Evolutionary conservation across 805 yeast species (phyloP).

Genomic region (Ogataea philodendri): DNA sequence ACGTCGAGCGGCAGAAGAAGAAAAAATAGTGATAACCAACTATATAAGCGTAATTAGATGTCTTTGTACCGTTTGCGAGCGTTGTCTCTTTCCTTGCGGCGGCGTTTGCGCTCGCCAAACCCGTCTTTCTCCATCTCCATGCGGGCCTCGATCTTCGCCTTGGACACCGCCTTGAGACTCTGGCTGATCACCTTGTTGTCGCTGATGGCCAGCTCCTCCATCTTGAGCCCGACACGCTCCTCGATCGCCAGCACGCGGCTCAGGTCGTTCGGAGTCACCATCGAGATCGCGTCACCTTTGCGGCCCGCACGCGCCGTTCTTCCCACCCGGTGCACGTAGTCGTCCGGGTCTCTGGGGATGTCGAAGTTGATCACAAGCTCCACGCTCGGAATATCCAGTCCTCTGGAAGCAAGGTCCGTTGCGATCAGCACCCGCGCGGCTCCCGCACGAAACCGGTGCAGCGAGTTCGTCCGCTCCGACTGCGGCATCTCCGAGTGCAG

Average conservation of each 20-base stretch:
- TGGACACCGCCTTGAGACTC: constrained; percentile 65
- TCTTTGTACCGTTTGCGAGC: too few relatives aligned
- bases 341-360: constrained; percentile 81
- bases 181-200: constrained; percentile 77
- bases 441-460: constrained; percentile 90
- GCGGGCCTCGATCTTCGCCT: constrained; percentile 84
- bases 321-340: constrained; percentile 86
- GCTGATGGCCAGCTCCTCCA: constrained; percentile 68
- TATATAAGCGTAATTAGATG: too few relatives aligned
- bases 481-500: constrained; percentile 95
- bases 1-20: constrained; percentile 85
- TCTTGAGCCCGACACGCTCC: constrained; percentile 72
- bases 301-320: constrained; percentile 98
- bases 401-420: constrained; percentile 93
- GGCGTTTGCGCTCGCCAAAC: constrained; percentile 62
- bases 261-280: constrained; percentile 85
- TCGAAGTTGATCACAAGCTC: constrained; percentile 77
- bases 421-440: constrained; percentile 93
- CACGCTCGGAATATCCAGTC: constrained; percentile 79
- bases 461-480: constrained; percentile 81
- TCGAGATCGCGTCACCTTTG: constrained; percentile 75
- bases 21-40: too few relatives aligned
- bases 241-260: constrained; percentile 81
- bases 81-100: constrained; percentile 22
- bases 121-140: constrained; percentile 92